These are phyloP conservation scores for Boletus albobrunnescens DNA, from an alignment of 1,284 basidiomycete genomes.

Conservation along the genomic window DNA sequence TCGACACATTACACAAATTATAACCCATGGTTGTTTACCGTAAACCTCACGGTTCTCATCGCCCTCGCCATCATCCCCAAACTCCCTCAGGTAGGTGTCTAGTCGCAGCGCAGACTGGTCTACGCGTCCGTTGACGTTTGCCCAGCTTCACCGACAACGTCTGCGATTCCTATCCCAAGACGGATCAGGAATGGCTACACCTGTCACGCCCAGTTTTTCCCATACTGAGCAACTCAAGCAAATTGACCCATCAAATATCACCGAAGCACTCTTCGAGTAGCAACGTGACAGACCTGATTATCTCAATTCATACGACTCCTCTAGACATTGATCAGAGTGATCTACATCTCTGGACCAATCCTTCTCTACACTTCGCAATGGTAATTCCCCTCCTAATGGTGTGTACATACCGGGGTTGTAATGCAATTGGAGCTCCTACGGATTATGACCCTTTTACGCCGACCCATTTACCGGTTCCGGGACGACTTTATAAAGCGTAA, in stretches of 20 bases:
- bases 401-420: conserved; percentile 36
- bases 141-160: conserved; percentile 73
- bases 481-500: conserved; percentile 63
- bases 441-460: conserved; percentile 16
- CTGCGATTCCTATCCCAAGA: conserved; percentile 67
- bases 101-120: conserved; percentile 3
- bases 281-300: conserved; percentile 12
- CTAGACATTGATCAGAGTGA: conserved; percentile 20
- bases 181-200: conserved; percentile 61
- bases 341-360: conserved; percentile 12
- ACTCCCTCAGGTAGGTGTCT: conserved; percentile 72
- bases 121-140: conserved; percentile 16
- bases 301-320: conserved; percentile 9
- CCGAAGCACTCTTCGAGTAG: conserved; percentile 37
- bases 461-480: conserved; percentile 9
- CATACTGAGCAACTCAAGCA: conserved; percentile 22
- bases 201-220: conserved; percentile 54
- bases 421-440: conserved; percentile 18
- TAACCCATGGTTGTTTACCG: conserved; percentile 86
- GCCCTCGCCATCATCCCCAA: conserved; percentile 86
- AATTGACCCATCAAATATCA: conserved; percentile 28
- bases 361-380: conserved; percentile 19
- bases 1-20: conserved; percentile 99
- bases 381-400: conserved; percentile 33
- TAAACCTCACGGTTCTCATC: conserved; percentile 86